phyloP scores from a whole-genome alignment of 768 basidiomycete species.

The Mycena metata region DNA sequence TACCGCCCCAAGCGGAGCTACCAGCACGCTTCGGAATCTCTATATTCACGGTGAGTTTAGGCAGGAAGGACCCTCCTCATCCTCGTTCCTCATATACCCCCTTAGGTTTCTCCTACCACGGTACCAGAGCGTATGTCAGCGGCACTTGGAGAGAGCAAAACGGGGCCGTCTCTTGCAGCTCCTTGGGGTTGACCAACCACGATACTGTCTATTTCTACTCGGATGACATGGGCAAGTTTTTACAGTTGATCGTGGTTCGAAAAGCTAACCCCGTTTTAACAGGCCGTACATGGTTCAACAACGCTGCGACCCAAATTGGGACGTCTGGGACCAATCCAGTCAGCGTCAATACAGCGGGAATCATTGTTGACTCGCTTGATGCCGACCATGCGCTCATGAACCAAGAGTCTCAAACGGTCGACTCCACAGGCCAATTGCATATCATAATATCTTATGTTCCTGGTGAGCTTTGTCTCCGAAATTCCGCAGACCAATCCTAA shows the following conservation, averaged over 20 bases:
- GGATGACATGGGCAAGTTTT: constrained; percentile 55
- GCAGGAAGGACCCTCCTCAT: background rate
- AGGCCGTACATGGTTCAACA: constrained; percentile 63
- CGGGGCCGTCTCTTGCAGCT: constrained; percentile 57
- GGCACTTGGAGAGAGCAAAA: constrained; percentile 64
- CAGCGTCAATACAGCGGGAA: constrained; percentile 58
- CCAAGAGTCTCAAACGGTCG: constrained; percentile 63
- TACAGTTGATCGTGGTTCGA: background rate
- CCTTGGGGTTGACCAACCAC: constrained; percentile 61
- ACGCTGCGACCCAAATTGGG: constrained; percentile 53
- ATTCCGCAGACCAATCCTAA: too few relatives aligned
- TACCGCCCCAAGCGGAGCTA: constrained; percentile 56
- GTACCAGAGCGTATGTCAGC: constrained; percentile 54
- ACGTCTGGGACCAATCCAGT: constrained; percentile 58
- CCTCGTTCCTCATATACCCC: background rate
- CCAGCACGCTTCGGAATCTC: constrained; percentile 57
- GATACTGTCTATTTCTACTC: constrained; percentile 63
- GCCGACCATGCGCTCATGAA: constrained; percentile 67
- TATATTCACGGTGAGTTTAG: constrained; percentile 57
- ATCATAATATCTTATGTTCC: constrained; percentile 64
- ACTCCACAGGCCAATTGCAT: constrained; percentile 60
- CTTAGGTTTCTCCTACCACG: constrained; percentile 54
- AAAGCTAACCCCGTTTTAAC: background rate
- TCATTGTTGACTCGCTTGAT: constrained; percentile 59
- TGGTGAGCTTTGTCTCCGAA: constrained; percentile 43